Evolutionary conservation across 2,329 filamentous ascomycete species (phyloP).

Genomic region (Aureobasidium musti): DNA sequence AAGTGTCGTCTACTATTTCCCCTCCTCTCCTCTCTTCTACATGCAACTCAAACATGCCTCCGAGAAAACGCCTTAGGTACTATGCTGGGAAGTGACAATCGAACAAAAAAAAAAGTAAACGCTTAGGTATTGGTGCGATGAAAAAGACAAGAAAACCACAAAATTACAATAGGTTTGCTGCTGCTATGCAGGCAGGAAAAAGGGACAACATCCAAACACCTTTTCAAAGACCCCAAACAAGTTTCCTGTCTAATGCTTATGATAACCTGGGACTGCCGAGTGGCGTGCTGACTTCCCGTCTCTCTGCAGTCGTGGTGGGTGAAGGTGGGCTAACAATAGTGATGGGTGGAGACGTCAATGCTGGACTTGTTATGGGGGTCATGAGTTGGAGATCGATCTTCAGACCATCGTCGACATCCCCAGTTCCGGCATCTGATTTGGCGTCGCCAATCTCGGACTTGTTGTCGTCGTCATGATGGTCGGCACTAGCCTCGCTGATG

Average conservation of each 20-base stretch:
- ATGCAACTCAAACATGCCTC: not conserved
- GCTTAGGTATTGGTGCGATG: constrained; percentile 15
- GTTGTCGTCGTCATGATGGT: constrained; percentile 35
- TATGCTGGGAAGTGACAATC: not conserved
- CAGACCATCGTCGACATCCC: constrained; percentile 2
- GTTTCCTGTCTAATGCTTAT: not conserved
- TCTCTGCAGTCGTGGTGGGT: constrained; percentile 32
- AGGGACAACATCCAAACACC: constrained; percentile 1
- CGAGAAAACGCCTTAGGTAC: not conserved
- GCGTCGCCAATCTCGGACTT: constrained; percentile 31
- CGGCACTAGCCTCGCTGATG: constrained; percentile 39
- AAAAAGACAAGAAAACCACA: not conserved
- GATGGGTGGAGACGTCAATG: constrained; percentile 33
- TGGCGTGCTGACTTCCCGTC: constrained; percentile 7
- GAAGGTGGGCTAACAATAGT: constrained; percentile 40
- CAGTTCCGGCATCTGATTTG: constrained; percentile 28
- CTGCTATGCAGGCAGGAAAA: not conserved
- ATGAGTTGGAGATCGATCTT: constrained; percentile 31
- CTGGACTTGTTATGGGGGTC: constrained; percentile 29
- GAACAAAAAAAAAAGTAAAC: not conserved
- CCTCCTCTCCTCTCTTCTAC: not conserved
- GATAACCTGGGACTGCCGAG: constrained; percentile 11
- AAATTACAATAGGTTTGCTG: constrained; percentile 4
- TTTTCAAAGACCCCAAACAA: not conserved
- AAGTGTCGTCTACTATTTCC: not conserved